Evolutionary conservation across 495 filamentous ascomycete species (phyloP), one percentile per base, ranked within the genome.

Genomic region (Hypoxylon perforatum): DNA sequence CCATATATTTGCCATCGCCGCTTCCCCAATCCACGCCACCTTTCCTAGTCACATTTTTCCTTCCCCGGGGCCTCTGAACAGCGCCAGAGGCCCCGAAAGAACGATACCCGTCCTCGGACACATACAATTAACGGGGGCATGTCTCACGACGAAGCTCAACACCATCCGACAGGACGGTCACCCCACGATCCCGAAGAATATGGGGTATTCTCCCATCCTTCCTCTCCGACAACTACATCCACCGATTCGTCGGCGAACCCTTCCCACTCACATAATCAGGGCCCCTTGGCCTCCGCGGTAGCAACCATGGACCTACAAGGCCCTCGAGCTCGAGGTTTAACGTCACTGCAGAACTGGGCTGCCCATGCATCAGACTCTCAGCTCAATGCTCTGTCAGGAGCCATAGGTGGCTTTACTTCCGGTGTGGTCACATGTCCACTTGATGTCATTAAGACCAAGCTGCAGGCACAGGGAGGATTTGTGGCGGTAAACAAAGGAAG

Each of bases 381-480:
- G 50, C 83, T 88, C 69, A 81, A 85, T 63, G 82, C 91, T 44
- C 81, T 97, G 41, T 87, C 92, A 36, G 95, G 95, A 44, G 96
- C 92, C 9, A 82, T 89, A 36, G 94, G 93, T 50, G 95, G 95
- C 54, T 90, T 97, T 63, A 91, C 91, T 4, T 96, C 93, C 4
- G 95, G 95, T 7, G 86, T 98, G 39, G 92, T 97, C 65, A 98
- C 95, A 42, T 99, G 95, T 73, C 95, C 95, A 17, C 86, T 99
- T 54, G 95, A 99, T 83, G 95, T 99, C 51, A 98, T 99, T 73
- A 99, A 99, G 80, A 99, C 95, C 45, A 97, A 97, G 75, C 78
- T 99, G 51, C 95, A 99, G 76, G 96, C 94, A 30, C 96, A 98
- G 75, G 94, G 94, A 57, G 91, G 91, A 89, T 94, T 84, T 76